Evolutionary conservation across 139 green algal species (phyloP), one percentile per base, ranked within the genome.

Genomic region (Chlamydomonas sphaeroides): DNA sequence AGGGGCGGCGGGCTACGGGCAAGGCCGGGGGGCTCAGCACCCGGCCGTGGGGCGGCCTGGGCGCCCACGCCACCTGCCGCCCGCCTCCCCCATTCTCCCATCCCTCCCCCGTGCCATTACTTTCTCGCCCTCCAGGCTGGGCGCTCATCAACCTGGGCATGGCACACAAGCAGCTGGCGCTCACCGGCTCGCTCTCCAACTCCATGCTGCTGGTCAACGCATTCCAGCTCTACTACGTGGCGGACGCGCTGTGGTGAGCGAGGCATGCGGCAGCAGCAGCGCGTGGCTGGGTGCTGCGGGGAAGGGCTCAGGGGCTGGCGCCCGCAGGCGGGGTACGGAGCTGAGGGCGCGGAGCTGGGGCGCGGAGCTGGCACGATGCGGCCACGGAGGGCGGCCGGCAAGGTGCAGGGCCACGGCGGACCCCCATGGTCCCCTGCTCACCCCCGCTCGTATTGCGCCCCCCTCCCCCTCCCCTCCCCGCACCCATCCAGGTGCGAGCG

Each of bases 141-240:
- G 79, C 78, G 42, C 39, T 90, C 28, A 49, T 90, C 36, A 93
- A 93, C 86, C 38, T 96, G 79, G 89, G 81, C 49, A 94, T 96
- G 88, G 85, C 89, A 1, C 88, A 94, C 73, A 96, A 95, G 87
- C 93, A 97, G 91, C 65, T 85, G 42, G 10, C 38, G 17, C 26
- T 18, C 42, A 68, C 65, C n/a, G 68, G 79, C 56, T 68, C 30
- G 36, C 7, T 79, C 3, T 93, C 90, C 32, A 88, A 89, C 42
- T 70, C 90, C 30, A 95, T 98, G 94, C 36, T 92, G 51, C 87
- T 98, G 77, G 93, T 98, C 26, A 96, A 94, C 62, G 84, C 65
- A 5, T 98, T 93, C 93, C 86, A 98, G 61, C 79, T 93, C 2
- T 82, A 92, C 68, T 93, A 93, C 65, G 80, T 90, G 10, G 74